Conservation (phyloP, 805 yeast genomes). For the Sugiyamaella floridensis region DNA sequence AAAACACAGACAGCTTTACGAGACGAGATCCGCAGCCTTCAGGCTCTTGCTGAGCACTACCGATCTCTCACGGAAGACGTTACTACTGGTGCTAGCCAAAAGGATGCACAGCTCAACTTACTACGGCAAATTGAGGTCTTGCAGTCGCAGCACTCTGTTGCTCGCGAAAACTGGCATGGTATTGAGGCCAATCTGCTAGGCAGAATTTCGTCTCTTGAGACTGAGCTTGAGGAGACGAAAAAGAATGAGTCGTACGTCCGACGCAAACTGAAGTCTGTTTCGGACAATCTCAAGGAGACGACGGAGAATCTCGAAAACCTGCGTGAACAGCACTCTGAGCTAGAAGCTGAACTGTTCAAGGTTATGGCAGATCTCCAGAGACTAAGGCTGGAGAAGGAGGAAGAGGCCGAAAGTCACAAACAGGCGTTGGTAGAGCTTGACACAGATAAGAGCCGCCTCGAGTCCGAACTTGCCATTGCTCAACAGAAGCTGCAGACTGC, state of each 20-base stretch:
- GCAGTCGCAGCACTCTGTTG: conserved; percentile 65
- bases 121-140: conserved; percentile 44
- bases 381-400: neutral
- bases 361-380: neutral
- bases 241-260: conserved; percentile 15
- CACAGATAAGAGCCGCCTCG: neutral
- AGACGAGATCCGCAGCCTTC: conserved; percentile 42
- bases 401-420: neutral
- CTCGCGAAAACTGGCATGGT: conserved; percentile 75
- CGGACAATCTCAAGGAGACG: conserved; percentile 9
- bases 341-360: conserved; percentile 9
- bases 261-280: conserved; percentile 14
- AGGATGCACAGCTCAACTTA: conserved; percentile 32
- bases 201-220: conserved; percentile 35
- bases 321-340: conserved; percentile 10
- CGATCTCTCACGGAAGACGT: conserved; percentile 54
- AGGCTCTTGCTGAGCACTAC: conserved; percentile 60
- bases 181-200: conserved; percentile 60
- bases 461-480: conserved; percentile 1
- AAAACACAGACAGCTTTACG: conserved; percentile 22
- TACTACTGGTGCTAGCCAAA: conserved; percentile 24
- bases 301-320: conserved; percentile 12
- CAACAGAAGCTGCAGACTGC: conserved; percentile 2
- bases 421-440: neutral
- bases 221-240: conserved; percentile 16